Percentiles rank a stretch among this genome's conserved stretches.
Evolutionary conservation across 805 yeast genomes (phyloP).

Genomic region (Alloascoidea hylecoeti): DNA sequence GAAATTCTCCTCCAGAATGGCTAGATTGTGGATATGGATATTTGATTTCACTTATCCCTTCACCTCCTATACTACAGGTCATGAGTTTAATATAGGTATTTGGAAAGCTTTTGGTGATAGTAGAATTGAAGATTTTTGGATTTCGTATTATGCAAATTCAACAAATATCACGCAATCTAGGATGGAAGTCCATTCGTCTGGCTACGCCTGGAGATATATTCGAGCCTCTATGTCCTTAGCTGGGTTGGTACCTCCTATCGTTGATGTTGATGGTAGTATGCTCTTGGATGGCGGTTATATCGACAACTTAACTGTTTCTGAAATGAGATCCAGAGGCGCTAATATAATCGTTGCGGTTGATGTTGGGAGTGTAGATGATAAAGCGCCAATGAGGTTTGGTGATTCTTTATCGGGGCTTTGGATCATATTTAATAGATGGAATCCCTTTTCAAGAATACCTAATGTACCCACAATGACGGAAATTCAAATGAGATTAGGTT

Average conservation of each 20-base stretch:
- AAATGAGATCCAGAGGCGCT: constrained; percentile 86
- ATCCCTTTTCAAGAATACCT: constrained; percentile 79
- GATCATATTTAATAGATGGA: constrained; percentile 79
- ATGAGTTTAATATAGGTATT: constrained; percentile 92
- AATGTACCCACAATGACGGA: constrained; percentile 92
- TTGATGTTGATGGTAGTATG: constrained; percentile 86
- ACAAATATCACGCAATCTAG: constrained; percentile 90
- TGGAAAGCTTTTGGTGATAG: constrained; percentile 92
- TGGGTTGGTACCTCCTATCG: constrained; percentile 75
- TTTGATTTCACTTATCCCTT: constrained; percentile 86
- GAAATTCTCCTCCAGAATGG: constrained; percentile 68
- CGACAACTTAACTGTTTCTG: constrained; percentile 84
- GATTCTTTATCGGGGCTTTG: constrained; percentile 87
- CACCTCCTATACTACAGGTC: constrained; percentile 92
- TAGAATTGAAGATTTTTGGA: constrained; percentile 94
- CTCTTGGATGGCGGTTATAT: constrained; percentile 92
- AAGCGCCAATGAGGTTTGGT: constrained; percentile 82
- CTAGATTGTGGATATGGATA: constrained; percentile 75
- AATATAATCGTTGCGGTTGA: constrained; percentile 82
- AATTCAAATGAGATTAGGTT: constrained; percentile 83
- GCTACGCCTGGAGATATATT: constrained; percentile 91
- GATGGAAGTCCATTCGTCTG: constrained; percentile 87
- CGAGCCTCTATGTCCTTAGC: constrained; percentile 96
- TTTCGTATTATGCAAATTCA: constrained; percentile 76
- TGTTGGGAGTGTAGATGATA: constrained; percentile 90